These are phyloP conservation scores for Aspergillus ochraceus DNA, from an alignment of 2,329 filamentous ascomycete species.

Conservation along the genomic window DNA sequence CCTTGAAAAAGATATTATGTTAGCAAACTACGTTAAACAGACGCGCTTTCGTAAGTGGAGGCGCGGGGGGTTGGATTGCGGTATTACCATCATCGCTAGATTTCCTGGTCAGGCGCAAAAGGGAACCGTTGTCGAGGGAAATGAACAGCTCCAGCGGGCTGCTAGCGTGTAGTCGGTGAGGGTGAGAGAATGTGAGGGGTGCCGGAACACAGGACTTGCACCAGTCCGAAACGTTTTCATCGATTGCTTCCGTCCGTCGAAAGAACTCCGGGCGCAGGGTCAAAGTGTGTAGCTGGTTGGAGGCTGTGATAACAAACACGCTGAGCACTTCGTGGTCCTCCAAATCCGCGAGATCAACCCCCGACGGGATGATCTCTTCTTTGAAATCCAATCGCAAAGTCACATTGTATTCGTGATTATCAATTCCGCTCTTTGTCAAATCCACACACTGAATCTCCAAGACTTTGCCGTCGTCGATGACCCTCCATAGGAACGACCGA, in stretches of 20 bases:
- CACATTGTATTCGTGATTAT: constrained; percentile 66
- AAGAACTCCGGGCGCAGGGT: constrained; percentile 83
- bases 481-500: constrained; percentile 85
- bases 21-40: constrained; percentile 1
- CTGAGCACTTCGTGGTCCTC: constrained; percentile 74
- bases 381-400: constrained; percentile 78
- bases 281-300: constrained; percentile 80
- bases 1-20: constrained; percentile 23
- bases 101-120: constrained; percentile 68
- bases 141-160: constrained; percentile 73
- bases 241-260: constrained; percentile 65
- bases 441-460: constrained; percentile 84
- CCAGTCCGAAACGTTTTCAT: constrained; percentile 72
- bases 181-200: constrained; percentile 73
- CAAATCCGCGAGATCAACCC: constrained; percentile 79
- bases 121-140: constrained; percentile 54
- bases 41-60: constrained; percentile 11
- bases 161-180: constrained; percentile 77
- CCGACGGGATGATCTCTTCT: constrained; percentile 69
- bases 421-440: constrained; percentile 66
- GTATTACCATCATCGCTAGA: constrained; percentile 51
- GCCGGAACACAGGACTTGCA: constrained; percentile 73
- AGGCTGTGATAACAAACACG: constrained; percentile 75
- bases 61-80: constrained; percentile 1
- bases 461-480: constrained; percentile 75